phyloP scores from a whole-genome alignment of 164 flowering plant species.

The Magnolia changhungtana region DNA sequence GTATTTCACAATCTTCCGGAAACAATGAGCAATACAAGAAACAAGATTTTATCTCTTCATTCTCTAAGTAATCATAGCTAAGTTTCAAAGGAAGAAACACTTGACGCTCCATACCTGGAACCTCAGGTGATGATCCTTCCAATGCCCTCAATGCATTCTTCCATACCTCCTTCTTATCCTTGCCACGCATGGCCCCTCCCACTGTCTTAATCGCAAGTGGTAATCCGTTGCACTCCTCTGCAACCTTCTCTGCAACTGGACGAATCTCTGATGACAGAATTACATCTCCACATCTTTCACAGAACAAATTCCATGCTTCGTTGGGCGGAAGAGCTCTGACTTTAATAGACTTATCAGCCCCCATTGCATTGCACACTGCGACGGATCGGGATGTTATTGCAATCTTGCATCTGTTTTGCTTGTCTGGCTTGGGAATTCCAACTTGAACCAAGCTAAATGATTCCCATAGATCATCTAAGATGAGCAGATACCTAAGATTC shows the following conservation, averaged over 20 bases:
- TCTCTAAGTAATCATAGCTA: background rate
- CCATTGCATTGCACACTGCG: background rate
- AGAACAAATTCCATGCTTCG: slow-evolving; percentile 4
- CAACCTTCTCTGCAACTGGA: background rate
- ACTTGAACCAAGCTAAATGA: background rate
- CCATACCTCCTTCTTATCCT: background rate
- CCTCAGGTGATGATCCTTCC: background rate
- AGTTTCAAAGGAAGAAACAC: slow-evolving; percentile 7
- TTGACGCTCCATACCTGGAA: slow-evolving; percentile 5
- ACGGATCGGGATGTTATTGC: background rate
- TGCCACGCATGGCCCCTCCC: background rate
- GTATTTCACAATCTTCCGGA: slow-evolving; percentile 5
- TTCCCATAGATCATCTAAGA: slow-evolving; percentile 6
- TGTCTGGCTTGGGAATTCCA: slow-evolving; percentile 2
- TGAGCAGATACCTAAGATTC: background rate
- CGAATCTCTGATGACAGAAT: background rate
- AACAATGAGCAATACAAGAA: slow-evolving; percentile 11
- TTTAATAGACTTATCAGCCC: background rate
- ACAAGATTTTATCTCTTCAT: background rate
- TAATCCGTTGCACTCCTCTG: slow-evolving; percentile 1
- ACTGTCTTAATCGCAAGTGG: slow-evolving; percentile 5
- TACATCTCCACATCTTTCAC: background rate
- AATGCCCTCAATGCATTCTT: slow-evolving; percentile 5
- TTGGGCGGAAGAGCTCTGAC: background rate
- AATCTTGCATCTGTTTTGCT: background rate